Evolutionary conservation across 495 filamentous ascomycete genomes (phyloP).

Genomic region (Penicillium lividum): DNA sequence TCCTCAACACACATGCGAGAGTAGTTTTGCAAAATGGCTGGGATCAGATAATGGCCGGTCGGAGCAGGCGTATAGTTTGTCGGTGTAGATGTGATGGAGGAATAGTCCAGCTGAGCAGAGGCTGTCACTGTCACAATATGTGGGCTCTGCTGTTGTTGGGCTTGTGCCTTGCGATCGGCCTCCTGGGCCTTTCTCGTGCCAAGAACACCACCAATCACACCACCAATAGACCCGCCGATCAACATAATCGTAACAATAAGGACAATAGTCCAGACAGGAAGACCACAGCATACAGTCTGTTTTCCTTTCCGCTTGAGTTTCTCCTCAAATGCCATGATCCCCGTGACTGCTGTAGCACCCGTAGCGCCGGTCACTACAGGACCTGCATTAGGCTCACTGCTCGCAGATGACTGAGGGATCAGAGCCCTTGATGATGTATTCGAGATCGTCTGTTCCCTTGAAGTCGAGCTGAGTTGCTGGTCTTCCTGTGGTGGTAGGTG

Average conservation of each 20-base stretch:
- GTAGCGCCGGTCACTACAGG: neutral
- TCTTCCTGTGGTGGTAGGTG: slow-evolving; percentile 26
- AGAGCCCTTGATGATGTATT: slow-evolving; percentile 48
- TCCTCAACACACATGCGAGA: slow-evolving; percentile 68
- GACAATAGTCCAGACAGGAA: slow-evolving; percentile 69
- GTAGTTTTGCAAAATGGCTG: slow-evolving; percentile 56
- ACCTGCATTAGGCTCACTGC: slow-evolving; percentile 6
- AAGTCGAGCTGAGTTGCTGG: slow-evolving; percentile 18
- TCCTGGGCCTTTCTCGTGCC: slow-evolving; percentile 44
- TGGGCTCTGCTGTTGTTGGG: slow-evolving; percentile 20
- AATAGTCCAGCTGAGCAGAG: slow-evolving; percentile 63
- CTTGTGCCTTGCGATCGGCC: slow-evolving; percentile 16
- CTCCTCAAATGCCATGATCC: slow-evolving; percentile 53
- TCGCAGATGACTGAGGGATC: slow-evolving; percentile 20
- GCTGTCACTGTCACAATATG: slow-evolving; percentile 54
- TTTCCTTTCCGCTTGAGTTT: slow-evolving; percentile 58
- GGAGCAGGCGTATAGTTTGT: slow-evolving; percentile 59
- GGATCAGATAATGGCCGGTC: slow-evolving; percentile 64
- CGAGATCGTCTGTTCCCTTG: slow-evolving; percentile 37
- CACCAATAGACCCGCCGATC: slow-evolving; percentile 55
- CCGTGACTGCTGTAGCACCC: slow-evolving; percentile 20
- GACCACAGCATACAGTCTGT: slow-evolving; percentile 59
- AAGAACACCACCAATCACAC: slow-evolving; percentile 60
- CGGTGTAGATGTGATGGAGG: slow-evolving; percentile 59
- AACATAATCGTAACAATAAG: slow-evolving; percentile 58